phyloP scores from a whole-genome alignment of 805 yeast genomes.

The Spathaspora boniae region DNA sequence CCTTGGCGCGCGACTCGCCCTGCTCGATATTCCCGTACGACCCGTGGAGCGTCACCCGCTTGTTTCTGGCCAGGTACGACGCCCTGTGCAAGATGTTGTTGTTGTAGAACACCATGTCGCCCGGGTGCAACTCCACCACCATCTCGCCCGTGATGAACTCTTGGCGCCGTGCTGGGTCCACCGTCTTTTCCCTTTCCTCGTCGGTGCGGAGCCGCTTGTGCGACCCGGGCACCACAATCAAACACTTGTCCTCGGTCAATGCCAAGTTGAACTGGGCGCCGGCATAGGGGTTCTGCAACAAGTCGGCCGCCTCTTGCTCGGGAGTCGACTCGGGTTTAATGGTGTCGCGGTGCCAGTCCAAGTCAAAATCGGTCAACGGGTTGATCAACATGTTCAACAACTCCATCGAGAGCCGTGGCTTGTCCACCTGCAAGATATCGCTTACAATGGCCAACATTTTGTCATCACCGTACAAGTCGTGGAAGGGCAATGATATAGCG shows the following conservation, averaged over 20 bases:
- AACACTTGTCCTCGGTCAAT: constrained; percentile 42
- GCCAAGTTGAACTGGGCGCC: constrained; percentile 53
- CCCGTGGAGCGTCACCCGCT: constrained; percentile 48
- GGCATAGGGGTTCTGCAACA: constrained; percentile 37
- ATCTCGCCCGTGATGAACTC: constrained; percentile 38
- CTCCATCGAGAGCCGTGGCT: constrained; percentile 41
- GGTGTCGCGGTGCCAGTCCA: constrained; percentile 53
- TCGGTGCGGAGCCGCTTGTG: constrained; percentile 44
- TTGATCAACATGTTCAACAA: constrained; percentile 51
- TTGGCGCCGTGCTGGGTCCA: constrained; percentile 25
- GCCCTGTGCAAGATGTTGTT: constrained; percentile 50
- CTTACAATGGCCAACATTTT: constrained; percentile 36
- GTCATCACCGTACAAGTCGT: constrained; percentile 36
- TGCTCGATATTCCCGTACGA: constrained; percentile 43
- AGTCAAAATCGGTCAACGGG: constrained; percentile 50
- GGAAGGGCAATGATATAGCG: constrained; percentile 33
- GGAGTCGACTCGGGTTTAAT: constrained; percentile 44
- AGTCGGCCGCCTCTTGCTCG: constrained; percentile 41
- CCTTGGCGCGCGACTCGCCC: constrained; percentile 44
- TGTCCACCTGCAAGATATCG: constrained; percentile 41
- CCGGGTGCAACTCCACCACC: constrained; percentile 42
- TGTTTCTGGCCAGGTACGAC: constrained; percentile 32
- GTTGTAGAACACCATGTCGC: constrained; percentile 50
- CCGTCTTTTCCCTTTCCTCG: constrained; percentile 41
- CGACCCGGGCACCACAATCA: constrained; percentile 47